Conservation (phyloP, 2,329 filamentous ascomycete species). For the Graphiopsis chlorocephala region DNA sequence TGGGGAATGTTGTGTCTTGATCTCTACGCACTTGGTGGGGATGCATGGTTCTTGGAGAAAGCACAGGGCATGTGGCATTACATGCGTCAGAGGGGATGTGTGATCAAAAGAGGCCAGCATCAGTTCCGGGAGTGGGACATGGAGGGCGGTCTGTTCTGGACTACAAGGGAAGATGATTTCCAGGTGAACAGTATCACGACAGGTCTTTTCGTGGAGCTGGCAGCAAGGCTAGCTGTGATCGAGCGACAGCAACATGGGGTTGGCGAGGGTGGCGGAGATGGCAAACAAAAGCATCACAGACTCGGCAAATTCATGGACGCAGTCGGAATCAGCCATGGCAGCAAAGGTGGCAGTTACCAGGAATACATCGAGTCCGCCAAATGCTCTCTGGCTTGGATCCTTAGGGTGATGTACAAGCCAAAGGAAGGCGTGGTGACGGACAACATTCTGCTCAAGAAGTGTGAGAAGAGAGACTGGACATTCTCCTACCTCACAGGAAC, state of each 20-base stretch:
- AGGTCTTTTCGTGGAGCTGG: slow-evolving; percentile 27
- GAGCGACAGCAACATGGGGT: slow-evolving; percentile 7
- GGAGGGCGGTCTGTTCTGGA: slow-evolving; percentile 28
- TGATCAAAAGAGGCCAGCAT: slow-evolving; percentile 21
- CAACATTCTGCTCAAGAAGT: slow-evolving; percentile 25
- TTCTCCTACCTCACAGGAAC: slow-evolving; percentile 32
- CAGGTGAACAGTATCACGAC: slow-evolving; percentile 26
- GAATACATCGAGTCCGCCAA: slow-evolving; percentile 25
- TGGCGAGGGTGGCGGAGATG: not conserved
- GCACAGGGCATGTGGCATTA: slow-evolving; percentile 26
- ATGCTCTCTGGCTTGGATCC: slow-evolving; percentile 27
- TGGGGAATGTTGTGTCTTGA: slow-evolving; percentile 27
- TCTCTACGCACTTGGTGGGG: slow-evolving; percentile 23
- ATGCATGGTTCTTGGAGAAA: slow-evolving; percentile 25
- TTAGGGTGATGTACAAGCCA: slow-evolving; percentile 27
- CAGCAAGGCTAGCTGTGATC: slow-evolving; percentile 24
- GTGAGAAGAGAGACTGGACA: slow-evolving; percentile 27
- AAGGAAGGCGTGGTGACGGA: slow-evolving; percentile 29
- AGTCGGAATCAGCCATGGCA: not conserved
- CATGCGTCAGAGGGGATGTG: slow-evolving; percentile 17
- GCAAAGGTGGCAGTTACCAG: not conserved
- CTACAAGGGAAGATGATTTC: slow-evolving; percentile 20
- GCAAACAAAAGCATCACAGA: slow-evolving; percentile 15
- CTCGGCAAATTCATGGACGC: slow-evolving; percentile 16
- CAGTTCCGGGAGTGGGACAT: slow-evolving; percentile 25